Percentiles rank a stretch among this genome's conserved stretches.
Evolutionary conservation across 306 rosid species (phyloP).

Genomic region (Acacia melanoxylon): DNA sequence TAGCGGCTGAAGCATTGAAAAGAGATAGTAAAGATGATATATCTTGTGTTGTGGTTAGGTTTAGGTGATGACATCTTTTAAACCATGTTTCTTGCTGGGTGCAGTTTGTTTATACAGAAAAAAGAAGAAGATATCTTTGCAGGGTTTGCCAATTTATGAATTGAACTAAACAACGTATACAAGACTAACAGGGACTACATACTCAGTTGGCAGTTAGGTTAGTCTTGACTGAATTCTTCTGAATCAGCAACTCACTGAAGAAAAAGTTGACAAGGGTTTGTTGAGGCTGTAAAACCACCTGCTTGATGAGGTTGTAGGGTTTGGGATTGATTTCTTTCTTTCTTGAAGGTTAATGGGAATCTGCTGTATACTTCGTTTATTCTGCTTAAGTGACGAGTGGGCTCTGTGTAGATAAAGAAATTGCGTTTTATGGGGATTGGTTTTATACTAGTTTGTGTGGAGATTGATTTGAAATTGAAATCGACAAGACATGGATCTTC

Average conservation of each 20-base stretch:
- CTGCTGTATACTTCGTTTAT: slow-evolving; percentile 37
- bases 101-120: slow-evolving; percentile 48
- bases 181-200: slow-evolving; percentile 25
- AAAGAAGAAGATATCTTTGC: slow-evolving; percentile 38
- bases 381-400: slow-evolving; percentile 37
- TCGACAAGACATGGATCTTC: neutral
- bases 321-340: slow-evolving; percentile 65
- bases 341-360: slow-evolving; percentile 45
- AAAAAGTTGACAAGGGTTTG: slow-evolving; percentile 25
- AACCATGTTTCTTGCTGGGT: slow-evolving; percentile 27
- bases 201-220: slow-evolving; percentile 42
- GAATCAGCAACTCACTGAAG: slow-evolving; percentile 28
- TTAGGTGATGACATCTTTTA: slow-evolving; percentile 41
- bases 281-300: slow-evolving; percentile 43
- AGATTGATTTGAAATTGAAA: slow-evolving; percentile 25
- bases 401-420: slow-evolving; percentile 42
- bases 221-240: slow-evolving; percentile 28
- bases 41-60: slow-evolving; percentile 70
- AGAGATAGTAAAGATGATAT: slow-evolving; percentile 78
- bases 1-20: slow-evolving; percentile 63
- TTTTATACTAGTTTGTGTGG: slow-evolving; percentile 22
- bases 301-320: slow-evolving; percentile 35
- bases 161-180: slow-evolving; percentile 34
- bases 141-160: slow-evolving; percentile 32
- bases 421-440: slow-evolving; percentile 33